Conservation (phyloP, 208 protist species). For the Leishmania amazonensis region DNA sequence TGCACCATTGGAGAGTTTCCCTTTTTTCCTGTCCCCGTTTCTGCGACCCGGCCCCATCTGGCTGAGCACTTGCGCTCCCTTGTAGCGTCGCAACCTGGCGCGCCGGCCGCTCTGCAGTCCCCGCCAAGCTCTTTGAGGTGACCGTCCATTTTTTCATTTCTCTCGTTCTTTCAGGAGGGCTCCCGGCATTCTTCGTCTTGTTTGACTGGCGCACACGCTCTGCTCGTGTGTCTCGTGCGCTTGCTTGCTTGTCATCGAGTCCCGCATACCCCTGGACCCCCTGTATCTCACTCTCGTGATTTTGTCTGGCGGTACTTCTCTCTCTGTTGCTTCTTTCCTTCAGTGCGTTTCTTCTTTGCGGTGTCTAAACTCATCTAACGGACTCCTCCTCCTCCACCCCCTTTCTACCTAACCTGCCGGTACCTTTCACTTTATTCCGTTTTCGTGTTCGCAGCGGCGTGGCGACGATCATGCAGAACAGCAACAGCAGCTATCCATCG, state of each 20-base stretch:
- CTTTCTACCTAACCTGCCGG: too few species aligned
- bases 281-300: not conserved
- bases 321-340: not conserved
- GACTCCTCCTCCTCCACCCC: too few species aligned
- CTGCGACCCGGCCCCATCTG: not conserved
- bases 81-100: not conserved
- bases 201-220: not conserved
- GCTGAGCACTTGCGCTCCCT: not conserved
- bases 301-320: not conserved
- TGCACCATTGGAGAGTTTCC: not conserved
- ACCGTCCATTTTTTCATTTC: not conserved
- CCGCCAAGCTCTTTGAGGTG: not conserved
- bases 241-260: not conserved
- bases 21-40: not conserved
- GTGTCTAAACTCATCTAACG: not conserved
- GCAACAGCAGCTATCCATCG: conserved; percentile 1
- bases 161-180: not conserved
- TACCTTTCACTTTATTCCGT: not conserved
- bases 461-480: conserved; percentile 10
- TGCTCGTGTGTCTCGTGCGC: not conserved
- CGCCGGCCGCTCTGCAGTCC: not conserved
- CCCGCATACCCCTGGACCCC: not conserved
- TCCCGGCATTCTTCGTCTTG: not conserved
- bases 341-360: not conserved
- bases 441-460: not conserved